Evolutionary conservation across 331 rosid genomes (phyloP).

Genomic region (Prunus yedoensis): DNA sequence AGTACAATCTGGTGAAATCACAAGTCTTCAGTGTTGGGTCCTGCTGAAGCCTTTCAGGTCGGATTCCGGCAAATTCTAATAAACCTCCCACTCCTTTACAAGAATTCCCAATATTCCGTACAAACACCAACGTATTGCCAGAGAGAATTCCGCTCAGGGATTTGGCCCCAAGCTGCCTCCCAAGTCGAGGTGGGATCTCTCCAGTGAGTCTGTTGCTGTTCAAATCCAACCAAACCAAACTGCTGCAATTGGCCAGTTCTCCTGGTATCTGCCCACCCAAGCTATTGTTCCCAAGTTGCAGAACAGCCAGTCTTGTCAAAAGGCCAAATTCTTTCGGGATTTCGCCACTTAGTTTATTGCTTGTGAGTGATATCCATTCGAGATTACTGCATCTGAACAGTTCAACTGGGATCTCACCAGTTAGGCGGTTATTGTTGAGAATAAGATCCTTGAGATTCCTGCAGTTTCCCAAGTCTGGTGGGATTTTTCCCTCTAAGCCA

Average conservation of each 20-base stretch:
- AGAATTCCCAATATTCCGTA: slow-evolving; percentile 85
- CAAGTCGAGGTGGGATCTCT: slow-evolving; percentile 89
- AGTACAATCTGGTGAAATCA: slow-evolving; percentile 85
- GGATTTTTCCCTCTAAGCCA: slow-evolving; percentile 83
- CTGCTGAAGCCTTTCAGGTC: slow-evolving; percentile 86
- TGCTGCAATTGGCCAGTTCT: slow-evolving; percentile 80
- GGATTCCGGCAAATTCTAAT: slow-evolving; percentile 81
- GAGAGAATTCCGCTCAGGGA: slow-evolving; percentile 80
- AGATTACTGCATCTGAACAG: slow-evolving; percentile 83
- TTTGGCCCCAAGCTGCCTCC: slow-evolving; percentile 84
- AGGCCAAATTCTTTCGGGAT: slow-evolving; percentile 71
- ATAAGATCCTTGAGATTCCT: slow-evolving; percentile 85
- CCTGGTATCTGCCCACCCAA: slow-evolving; percentile 76
- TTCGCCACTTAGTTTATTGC: slow-evolving; percentile 71
- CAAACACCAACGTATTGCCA: slow-evolving; percentile 91
- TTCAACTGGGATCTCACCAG: slow-evolving; percentile 73
- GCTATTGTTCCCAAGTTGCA: slow-evolving; percentile 94
- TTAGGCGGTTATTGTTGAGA: slow-evolving; percentile 70
- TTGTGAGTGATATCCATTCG: slow-evolving; percentile 95
- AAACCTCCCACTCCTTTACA: slow-evolving; percentile 96
- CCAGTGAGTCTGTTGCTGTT: slow-evolving; percentile 96
- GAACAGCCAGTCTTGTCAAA: slow-evolving; percentile 79
- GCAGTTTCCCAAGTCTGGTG: slow-evolving; percentile 86
- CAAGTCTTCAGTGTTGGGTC: slow-evolving; percentile 85
- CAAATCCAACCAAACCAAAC: slow-evolving; percentile 98